Evolutionary conservation across 2,329 filamentous ascomycete species (phyloP).

Genomic region (Thelonectria blattea): DNA sequence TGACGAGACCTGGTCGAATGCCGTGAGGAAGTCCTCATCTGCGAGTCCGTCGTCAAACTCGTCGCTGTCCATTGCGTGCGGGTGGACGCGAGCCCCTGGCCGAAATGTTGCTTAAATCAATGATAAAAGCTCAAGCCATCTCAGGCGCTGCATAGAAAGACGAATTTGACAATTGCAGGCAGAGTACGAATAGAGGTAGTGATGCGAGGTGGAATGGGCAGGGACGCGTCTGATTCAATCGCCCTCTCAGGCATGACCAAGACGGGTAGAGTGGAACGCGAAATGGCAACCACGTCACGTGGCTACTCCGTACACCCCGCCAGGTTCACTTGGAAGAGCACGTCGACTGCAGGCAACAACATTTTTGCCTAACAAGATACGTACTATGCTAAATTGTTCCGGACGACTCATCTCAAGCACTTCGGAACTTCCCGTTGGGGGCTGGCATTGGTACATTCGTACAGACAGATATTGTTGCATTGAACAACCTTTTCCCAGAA

Average conservation of each 20-base stretch:
- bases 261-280: constrained; percentile 34
- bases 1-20: constrained; percentile 58
- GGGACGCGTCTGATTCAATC: constrained; percentile 21
- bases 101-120: background rate
- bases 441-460: too few relatives aligned
- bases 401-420: too few relatives aligned
- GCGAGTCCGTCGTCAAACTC: constrained; percentile 69
- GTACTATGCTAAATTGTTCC: too few relatives aligned
- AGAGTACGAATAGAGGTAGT: background rate
- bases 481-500: too few relatives aligned
- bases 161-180: background rate
- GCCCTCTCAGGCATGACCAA: constrained; percentile 1
- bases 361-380: too few relatives aligned
- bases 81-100: background rate
- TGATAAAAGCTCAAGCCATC: constrained; percentile 3
- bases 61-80: constrained; percentile 58
- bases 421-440: too few relatives aligned
- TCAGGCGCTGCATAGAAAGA: background rate
- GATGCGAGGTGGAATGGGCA: background rate
- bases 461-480: too few relatives aligned
- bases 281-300: constrained; percentile 41
- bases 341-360: too few relatives aligned
- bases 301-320: constrained; percentile 1
- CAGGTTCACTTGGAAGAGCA: too few relatives aligned
- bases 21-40: constrained; percentile 70